These are phyloP conservation scores for Oenanthe javanica DNA, from an alignment of 140 eudicot genomes.

Conservation along the genomic window DNA sequence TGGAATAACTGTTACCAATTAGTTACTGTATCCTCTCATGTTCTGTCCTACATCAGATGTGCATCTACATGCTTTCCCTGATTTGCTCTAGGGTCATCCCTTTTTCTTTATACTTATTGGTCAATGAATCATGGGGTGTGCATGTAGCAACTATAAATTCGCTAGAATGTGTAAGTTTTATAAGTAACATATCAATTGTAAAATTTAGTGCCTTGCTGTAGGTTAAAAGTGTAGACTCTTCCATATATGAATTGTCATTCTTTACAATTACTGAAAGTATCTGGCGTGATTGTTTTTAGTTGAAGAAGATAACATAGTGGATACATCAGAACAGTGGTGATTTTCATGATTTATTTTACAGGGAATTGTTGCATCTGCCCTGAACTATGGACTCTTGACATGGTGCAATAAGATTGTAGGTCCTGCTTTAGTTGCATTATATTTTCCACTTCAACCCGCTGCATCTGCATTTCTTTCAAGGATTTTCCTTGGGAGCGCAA, in stretches of 20 bases:
- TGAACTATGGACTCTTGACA: conserved; percentile 75
- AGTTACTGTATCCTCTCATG: neutral
- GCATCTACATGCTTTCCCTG: neutral
- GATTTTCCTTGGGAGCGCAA: conserved; percentile 83
- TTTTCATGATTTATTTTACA: conserved; percentile 12
- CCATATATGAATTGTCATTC: neutral
- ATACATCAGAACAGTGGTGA: neutral
- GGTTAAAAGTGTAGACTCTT: neutral
- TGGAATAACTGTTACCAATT: neutral
- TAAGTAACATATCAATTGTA: neutral
- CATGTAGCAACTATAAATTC: too few species aligned
- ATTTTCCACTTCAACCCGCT: conserved; percentile 95
- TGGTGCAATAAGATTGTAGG: conserved; percentile 96
- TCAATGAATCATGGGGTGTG: neutral
- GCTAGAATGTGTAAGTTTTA: neutral
- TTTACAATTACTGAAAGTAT: neutral
- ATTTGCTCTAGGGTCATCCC: neutral
- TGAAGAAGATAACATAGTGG: neutral
- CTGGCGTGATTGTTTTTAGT: neutral
- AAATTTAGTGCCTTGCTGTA: neutral
- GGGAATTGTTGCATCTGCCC: conserved; percentile 79
- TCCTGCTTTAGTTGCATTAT: too few species aligned
- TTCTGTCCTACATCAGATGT: neutral
- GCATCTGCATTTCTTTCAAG: conserved; percentile 83
- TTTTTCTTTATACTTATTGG: neutral